Evolutionary conservation across 75 land plant species (phyloP), one percentile per base, ranked within the genome.

Genomic region (Pinus taeda): DNA sequence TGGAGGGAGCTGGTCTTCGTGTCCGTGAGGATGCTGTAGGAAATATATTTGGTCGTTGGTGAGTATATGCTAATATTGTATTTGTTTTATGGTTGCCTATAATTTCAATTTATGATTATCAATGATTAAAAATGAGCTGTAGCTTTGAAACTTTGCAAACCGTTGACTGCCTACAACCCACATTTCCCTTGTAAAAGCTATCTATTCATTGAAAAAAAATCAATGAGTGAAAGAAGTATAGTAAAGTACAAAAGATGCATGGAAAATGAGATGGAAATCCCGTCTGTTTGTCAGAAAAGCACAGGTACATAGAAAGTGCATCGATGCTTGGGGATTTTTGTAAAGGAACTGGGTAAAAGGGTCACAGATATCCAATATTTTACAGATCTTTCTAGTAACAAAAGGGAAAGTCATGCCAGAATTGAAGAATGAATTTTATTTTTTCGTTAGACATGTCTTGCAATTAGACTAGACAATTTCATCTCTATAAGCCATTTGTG

Each of bases 31-130:
- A 96, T 84, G 88, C 90, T 55, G 94, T 94, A 26, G 99, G 99
- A 55, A 96, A 96, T 81, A 96, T 96, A 59, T 96, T 92, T 83
- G 99, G 95, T 26, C 83, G 94, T 42, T 96, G 97, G 98, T 92
- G 72, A 87, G 94, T 75, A 57, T 67, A 57, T 18, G 11, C 26
- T 17, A 55, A 30, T 57, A 66, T 69, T 37, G 72, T 21, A 69
- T 56, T 12, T 14, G 21, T 37, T 21, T 78, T 78, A 3, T 77
- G 6, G 37, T 65, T 55, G 24, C 74, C 22, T 39, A 42, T 8
- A 5, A 42, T 42, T 42, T 42, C 6, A 66, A 39, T 17, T 12
- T 66, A 42, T 67, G 71, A 49, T 7, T 67, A 67, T 67, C 42
- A 69, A 39, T 39, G 42, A 21, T 69, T 18, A 39, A 18, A 69